A percentile compares a stretch with the other conserved stretches of the same genome.
phyloP scores from a whole-genome alignment of 108 stramenopile genomes.

The Pinguiococcus pyrenoidosus region DNA sequence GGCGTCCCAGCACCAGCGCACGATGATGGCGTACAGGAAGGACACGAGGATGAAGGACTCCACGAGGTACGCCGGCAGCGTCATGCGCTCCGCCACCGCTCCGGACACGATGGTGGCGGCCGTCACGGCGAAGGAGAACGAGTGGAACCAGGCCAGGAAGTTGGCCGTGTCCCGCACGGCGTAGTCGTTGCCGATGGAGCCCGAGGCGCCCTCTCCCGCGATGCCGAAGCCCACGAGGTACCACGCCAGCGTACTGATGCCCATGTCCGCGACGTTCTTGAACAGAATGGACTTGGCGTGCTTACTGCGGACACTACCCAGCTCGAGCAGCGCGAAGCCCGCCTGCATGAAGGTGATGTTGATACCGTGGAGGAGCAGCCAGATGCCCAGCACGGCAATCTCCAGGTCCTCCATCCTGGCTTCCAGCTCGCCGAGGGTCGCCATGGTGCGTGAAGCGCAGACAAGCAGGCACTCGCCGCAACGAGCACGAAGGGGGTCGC shows the following conservation, averaged over 20 bases:
- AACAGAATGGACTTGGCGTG: slow-evolving; percentile 27
- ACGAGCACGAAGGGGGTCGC: no score
- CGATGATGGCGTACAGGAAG: slow-evolving; percentile 24
- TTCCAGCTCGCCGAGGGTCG: no score
- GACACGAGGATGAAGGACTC: slow-evolving; percentile 9
- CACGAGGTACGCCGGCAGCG: slow-evolving; percentile 20
- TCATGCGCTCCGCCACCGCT: slow-evolving; percentile 19
- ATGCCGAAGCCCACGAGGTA: slow-evolving; percentile 20
- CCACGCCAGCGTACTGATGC: slow-evolving; percentile 20
- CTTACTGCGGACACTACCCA: slow-evolving; percentile 18
- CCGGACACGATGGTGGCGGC: slow-evolving; percentile 37
- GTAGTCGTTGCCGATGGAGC: slow-evolving; percentile 10
- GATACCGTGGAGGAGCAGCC: no score
- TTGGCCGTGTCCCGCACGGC: not conserved
- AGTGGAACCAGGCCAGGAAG: slow-evolving; percentile 18
- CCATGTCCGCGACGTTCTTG: slow-evolving; percentile 21
- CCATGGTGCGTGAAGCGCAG: no score
- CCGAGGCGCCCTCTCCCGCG: slow-evolving; percentile 49
- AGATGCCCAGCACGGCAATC: no score
- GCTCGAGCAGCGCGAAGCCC: slow-evolving; percentile 31
- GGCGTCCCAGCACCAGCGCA: slow-evolving; percentile 21
- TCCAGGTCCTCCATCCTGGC: no score
- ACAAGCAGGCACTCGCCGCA: no score
- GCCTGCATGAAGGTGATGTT: slow-evolving; percentile 25
- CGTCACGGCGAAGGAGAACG: slow-evolving; percentile 29